These are phyloP conservation scores for Neurospora sp. DNA, from an alignment of 495 filamentous ascomycete species.

Conservation along the genomic window DNA sequence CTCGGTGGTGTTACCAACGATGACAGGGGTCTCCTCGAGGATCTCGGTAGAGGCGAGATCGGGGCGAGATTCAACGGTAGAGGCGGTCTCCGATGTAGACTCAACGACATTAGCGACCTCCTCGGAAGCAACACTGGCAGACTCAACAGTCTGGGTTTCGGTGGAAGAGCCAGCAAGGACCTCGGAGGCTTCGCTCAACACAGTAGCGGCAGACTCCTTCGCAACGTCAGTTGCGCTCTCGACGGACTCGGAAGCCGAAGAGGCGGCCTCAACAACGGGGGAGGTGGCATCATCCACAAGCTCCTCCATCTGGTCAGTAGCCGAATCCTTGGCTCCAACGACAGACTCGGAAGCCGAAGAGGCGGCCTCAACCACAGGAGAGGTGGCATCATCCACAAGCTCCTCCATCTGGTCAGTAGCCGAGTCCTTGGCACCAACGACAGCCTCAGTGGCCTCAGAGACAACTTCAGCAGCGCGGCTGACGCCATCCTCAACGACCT, in stretches of 20 bases:
- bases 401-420: slow-evolving; percentile 12
- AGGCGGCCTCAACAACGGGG: slow-evolving; percentile 1
- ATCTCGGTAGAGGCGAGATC: slow-evolving; percentile 16
- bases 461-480: slow-evolving; percentile 7
- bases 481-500: slow-evolving; percentile 13
- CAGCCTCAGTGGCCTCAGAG: slow-evolving; percentile 2
- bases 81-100: slow-evolving; percentile 7
- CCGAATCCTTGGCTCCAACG: slow-evolving; percentile 7
- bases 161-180: background rate
- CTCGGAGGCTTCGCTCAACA: background rate
- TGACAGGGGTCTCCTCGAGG: slow-evolving; percentile 13
- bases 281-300: slow-evolving; percentile 4
- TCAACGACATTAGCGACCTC: slow-evolving; percentile 12
- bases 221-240: background rate
- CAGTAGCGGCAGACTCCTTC: background rate
- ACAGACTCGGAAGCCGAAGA: background rate
- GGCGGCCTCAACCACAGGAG: slow-evolving; percentile 3
- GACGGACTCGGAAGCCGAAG: background rate
- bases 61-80: slow-evolving; percentile 5
- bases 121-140: slow-evolving; percentile 3
- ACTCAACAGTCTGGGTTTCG: background rate
- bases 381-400: slow-evolving; percentile 2
- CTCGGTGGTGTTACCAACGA: slow-evolving; percentile 17
- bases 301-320: slow-evolving; percentile 11
- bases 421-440: slow-evolving; percentile 8